Conservation (phyloP, 139 green algal genomes). For the Picocystis salinarum region DNA sequence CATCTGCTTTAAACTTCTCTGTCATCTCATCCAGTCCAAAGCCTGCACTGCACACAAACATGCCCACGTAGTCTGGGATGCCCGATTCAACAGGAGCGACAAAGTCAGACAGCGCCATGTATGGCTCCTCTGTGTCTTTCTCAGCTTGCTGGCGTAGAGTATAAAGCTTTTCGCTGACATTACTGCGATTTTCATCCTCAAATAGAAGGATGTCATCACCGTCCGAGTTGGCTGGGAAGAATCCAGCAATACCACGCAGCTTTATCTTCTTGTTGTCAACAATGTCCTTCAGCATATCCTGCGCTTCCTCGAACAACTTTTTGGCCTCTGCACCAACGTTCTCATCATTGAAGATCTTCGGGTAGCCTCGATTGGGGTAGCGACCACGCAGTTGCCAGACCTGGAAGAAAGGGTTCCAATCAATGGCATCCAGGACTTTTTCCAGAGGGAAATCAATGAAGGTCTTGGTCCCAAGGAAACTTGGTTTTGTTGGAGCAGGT, state of each 20-base stretch:
- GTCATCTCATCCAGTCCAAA: slow-evolving; percentile 75
- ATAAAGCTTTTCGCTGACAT: slow-evolving; percentile 12
- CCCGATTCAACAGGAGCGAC: slow-evolving; percentile 65
- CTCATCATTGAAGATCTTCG: slow-evolving; percentile 98
- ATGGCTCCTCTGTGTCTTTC: slow-evolving; percentile 58
- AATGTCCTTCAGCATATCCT: slow-evolving; percentile 60
- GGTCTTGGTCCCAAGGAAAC: slow-evolving; percentile 48
- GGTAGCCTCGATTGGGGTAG: slow-evolving; percentile 96
- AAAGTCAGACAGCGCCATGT: slow-evolving; percentile 89
- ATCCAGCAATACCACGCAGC: slow-evolving; percentile 63
- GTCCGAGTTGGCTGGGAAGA: slow-evolving; percentile 77
- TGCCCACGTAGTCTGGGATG: slow-evolving; percentile 82
- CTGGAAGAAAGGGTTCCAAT: slow-evolving; percentile 99
- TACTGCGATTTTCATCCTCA: slow-evolving; percentile 9
- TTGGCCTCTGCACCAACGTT: slow-evolving; percentile 85
- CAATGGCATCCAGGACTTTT: slow-evolving; percentile 83
- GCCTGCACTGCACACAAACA: slow-evolving; percentile 65
- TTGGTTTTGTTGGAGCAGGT: slow-evolving; percentile 55
- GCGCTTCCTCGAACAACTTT: slow-evolving; percentile 90
- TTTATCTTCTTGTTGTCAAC: slow-evolving; percentile 58
- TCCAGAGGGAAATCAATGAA: slow-evolving; percentile 66
- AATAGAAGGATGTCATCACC: slow-evolving; percentile 91
- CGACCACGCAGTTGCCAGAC: slow-evolving; percentile 93
- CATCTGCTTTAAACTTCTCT: slow-evolving; percentile 40
- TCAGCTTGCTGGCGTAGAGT: slow-evolving; percentile 61